Base-by-base conservation (phyloP, 2,329 filamentous ascomycete genomes). In the Drechslerella stenobrocha region DNA sequence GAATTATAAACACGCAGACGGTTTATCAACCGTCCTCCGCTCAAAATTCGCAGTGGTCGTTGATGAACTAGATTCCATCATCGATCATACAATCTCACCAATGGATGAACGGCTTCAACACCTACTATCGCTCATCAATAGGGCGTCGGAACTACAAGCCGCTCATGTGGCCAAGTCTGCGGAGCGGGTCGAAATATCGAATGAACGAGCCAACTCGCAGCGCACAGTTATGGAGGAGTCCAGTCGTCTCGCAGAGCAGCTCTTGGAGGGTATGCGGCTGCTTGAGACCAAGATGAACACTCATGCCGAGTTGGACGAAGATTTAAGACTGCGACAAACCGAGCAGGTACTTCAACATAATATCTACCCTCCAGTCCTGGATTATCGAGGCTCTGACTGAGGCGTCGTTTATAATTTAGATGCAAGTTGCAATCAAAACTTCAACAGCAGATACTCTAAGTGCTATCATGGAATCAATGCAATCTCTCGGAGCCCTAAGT, bases 391-490 rank as follows among this genome's bases (percentile, higher is more conserved):
- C n/a, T n/a, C n/a, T n/a, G n/a, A n/a, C n/a, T n/a, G n/a, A n/a
- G n/a, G n/a, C n/a, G n/a, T n/a, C n/a, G n/a, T n/a, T n/a, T n/a
- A 30, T 30, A 30, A 30, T 30, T 5, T 30, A 30, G 63, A 51
- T 67, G 55, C 30, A 53, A 13, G 3, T 45, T 11, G 55, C 63
- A 11, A 24, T 60, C 44, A 40, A 40, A 18, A 22, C 44, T 7
- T 46, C 55, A 6, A 46, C 55, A 8, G 23, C 26, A 4, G 50
- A 59, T 4, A 51, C 61, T 1, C 13, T 66, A 6, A 28, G 55
- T 7, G n/a, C 48, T 18, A 59, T 67, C 13, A 56, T 18, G 23
- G 13, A 45, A 1, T 51, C 35, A 3, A 67, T 67, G 44, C 13
- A 60, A 15, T 44, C 48, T 9, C 42, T 60, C 2, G 22, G 20